Conservation (phyloP, 2,329 filamentous ascomycete genomes). For the Botrytis galanthina region DNA sequence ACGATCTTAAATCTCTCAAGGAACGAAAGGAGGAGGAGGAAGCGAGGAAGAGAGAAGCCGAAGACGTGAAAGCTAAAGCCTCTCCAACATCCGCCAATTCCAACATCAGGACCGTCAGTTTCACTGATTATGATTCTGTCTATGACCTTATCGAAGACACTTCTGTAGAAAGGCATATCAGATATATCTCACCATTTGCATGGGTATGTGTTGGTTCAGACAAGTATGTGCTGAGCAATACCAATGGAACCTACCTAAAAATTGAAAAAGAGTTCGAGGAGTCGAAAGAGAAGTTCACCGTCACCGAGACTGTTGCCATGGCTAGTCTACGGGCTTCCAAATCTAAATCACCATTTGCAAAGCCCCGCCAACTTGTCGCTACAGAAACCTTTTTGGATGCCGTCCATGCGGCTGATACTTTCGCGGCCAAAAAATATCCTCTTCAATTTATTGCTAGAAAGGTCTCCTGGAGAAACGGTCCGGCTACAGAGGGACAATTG, state of each 20-base stretch:
- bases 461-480: slow-evolving; percentile 66
- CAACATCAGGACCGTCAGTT: slow-evolving; percentile 46
- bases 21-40: slow-evolving; percentile 47
- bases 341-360: slow-evolving; percentile 61
- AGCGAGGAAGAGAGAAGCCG: slow-evolving; percentile 26
- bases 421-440: slow-evolving; percentile 65
- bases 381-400: slow-evolving; percentile 68
- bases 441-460: slow-evolving; percentile 62
- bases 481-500: slow-evolving; percentile 65
- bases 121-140: slow-evolving; percentile 91
- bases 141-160: slow-evolving; percentile 85
- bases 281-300: slow-evolving; percentile 25
- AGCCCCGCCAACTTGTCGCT: slow-evolving; percentile 65
- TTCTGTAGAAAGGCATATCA: slow-evolving; percentile 74
- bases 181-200: slow-evolving; percentile 67
- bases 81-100: slow-evolving; percentile 1
- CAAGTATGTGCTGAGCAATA: slow-evolving; percentile 68
- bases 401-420: slow-evolving; percentile 82
- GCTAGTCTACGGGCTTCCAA: background rate
- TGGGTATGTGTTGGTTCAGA: slow-evolving; percentile 79
- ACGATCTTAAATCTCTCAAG: slow-evolving; percentile 58
- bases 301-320: slow-evolving; percentile 41
- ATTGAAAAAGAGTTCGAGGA: slow-evolving; percentile 42
- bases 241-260: slow-evolving; percentile 59
- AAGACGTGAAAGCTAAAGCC: background rate